Conservation (phyloP, 768 basidiomycete genomes). For the Suillus sp. region DNA sequence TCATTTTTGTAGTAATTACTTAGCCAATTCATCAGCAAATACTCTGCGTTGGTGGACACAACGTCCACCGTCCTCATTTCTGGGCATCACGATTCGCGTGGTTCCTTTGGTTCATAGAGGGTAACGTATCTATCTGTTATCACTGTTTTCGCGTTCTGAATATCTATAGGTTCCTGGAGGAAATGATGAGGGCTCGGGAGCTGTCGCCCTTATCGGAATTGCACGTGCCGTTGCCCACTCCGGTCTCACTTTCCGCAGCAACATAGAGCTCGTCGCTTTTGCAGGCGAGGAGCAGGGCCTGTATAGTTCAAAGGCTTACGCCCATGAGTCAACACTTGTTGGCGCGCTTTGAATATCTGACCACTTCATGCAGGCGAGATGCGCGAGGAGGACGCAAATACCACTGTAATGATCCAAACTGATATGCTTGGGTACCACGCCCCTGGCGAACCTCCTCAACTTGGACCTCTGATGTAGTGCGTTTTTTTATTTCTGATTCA, state of each 20-base stretch:
- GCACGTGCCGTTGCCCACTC: conserved; percentile 71
- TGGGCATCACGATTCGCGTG: conserved; percentile 90
- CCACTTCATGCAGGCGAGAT: conserved; percentile 50
- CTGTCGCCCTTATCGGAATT: conserved; percentile 75
- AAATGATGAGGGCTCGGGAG: conserved; percentile 67
- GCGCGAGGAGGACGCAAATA: conserved; percentile 56
- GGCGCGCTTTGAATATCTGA: not conserved
- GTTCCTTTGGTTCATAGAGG: conserved; percentile 78
- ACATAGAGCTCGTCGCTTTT: conserved; percentile 81
- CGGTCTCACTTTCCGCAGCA: conserved; percentile 69
- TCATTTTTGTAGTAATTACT: not conserved
- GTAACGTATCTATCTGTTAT: conserved; percentile 19
- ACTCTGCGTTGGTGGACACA: conserved; percentile 54
- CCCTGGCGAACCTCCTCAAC: conserved; percentile 76
- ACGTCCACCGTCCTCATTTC: conserved; percentile 72
- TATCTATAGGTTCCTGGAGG: conserved; percentile 45
- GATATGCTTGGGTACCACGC: conserved; percentile 91
- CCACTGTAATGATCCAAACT: conserved; percentile 85
- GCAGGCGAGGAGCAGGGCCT: conserved; percentile 94
- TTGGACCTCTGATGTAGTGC: conserved; percentile 75
- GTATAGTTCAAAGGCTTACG: conserved; percentile 75
- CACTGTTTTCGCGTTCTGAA: not conserved
- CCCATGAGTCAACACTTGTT: conserved; percentile 52
- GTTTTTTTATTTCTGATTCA: conserved; percentile 23
- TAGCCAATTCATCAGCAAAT: conserved; percentile 48